phyloP scores from a whole-genome alignment of 23 red algal species.

The Gracilaria domingensis region DNA sequence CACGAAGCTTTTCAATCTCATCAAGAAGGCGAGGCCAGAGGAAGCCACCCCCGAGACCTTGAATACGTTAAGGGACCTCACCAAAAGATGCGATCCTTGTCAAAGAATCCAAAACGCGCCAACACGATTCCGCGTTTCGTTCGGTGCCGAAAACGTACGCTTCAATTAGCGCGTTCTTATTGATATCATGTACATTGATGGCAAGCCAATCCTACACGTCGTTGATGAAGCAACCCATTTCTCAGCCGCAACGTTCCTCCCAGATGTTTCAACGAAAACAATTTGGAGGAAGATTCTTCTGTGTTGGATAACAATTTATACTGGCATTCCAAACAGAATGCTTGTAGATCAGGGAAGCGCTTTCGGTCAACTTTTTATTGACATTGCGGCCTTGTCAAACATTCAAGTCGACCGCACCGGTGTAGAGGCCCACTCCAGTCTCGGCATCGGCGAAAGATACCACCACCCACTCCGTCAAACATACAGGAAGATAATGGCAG shows the following conservation, averaged over 20 bases:
- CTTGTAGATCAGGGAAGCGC: constrained; percentile 28
- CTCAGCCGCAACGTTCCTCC: constrained; percentile 44
- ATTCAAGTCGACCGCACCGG: constrained; percentile 22
- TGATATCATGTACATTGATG: constrained; percentile 63
- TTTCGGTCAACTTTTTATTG: constrained; percentile 7
- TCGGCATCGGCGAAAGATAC: constrained; percentile 44
- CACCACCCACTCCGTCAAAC: no score
- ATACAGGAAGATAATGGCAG: no score
- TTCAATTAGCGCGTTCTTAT: constrained; percentile 45
- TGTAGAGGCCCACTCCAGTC: constrained; percentile 37
- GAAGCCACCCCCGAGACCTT: constrained; percentile 47
- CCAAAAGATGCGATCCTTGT: constrained; percentile 49
- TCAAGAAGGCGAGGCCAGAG: constrained; percentile 37
- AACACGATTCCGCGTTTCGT: constrained; percentile 31
- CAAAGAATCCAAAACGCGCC: constrained; percentile 25
- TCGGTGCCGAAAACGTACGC: constrained; percentile 31
- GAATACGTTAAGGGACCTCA: constrained; percentile 5
- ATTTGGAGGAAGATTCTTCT: constrained; percentile 24
- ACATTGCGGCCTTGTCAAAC: not conserved
- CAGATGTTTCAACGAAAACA: not conserved
- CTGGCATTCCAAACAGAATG: constrained; percentile 41
- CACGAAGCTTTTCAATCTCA: constrained; percentile 24
- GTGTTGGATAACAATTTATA: constrained; percentile 34
- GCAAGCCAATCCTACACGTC: constrained; percentile 33
- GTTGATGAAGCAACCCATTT: constrained; percentile 50